Evolutionary conservation across 2,329 filamentous ascomycete species (phyloP).

Genomic region (Thermothelomyces thermophilus): DNA sequence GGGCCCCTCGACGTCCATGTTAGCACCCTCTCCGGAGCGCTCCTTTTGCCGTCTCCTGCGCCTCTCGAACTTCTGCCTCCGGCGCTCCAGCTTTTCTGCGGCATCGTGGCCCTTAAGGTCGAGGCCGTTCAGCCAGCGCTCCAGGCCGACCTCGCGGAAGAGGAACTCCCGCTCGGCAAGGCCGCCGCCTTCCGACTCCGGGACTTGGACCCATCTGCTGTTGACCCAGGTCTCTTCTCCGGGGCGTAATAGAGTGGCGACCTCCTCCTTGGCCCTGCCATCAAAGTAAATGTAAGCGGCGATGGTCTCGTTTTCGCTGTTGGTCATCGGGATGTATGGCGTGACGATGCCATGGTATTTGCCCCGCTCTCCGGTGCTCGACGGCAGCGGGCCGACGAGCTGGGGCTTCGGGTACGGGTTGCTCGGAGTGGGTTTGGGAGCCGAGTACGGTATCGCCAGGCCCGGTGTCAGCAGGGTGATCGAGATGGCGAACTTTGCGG

Average conservation of each 20-base stretch:
- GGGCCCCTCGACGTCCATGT: conserved; percentile 36
- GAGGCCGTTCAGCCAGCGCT: conserved; percentile 92
- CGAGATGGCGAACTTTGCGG: conserved; percentile 94
- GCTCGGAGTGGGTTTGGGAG: conserved; percentile 68
- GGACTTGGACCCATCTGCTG: conserved; percentile 93
- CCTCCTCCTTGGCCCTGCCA: conserved; percentile 89
- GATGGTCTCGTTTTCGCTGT: conserved; percentile 91
- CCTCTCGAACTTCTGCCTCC: conserved; percentile 70
- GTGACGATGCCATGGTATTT: conserved; percentile 54
- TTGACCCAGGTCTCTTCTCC: conserved; percentile 99
- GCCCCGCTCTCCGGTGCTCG: conserved; percentile 41
- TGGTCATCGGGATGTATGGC: conserved; percentile 87
- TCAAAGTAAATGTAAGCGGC: conserved; percentile 99
- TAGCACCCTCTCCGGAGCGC: conserved; percentile 31
- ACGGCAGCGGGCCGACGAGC: conserved; percentile 65
- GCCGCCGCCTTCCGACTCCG: conserved; percentile 83
- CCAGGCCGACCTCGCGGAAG: conserved; percentile 92
- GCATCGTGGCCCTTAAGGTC: conserved; percentile 92
- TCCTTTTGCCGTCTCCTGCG: conserved; percentile 58
- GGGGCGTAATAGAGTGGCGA: conserved; percentile 82
- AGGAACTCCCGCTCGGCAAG: conserved; percentile 94
- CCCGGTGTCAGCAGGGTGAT: conserved; percentile 90
- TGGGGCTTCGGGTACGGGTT: conserved; percentile 78
- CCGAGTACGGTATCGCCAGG: conserved; percentile 85
- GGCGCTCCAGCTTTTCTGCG: conserved; percentile 82